Evolutionary conservation across 2,329 filamentous ascomycete species (phyloP).

Genomic region (Alternaria metachromatica): DNA sequence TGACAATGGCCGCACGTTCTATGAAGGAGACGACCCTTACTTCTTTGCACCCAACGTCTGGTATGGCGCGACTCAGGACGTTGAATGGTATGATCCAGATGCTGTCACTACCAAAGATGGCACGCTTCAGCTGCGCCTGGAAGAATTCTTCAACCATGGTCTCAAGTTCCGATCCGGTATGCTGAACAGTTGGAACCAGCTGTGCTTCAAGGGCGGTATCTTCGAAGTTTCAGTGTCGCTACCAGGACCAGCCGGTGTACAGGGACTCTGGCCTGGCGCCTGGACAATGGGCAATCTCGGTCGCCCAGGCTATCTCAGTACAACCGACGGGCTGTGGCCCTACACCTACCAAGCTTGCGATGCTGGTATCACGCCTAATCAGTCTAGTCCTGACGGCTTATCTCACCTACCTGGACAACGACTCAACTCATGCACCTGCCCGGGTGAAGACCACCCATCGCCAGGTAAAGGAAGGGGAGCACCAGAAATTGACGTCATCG

Average conservation of each 20-base stretch:
- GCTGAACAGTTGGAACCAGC: slow-evolving; percentile 61
- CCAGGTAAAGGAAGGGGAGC: slow-evolving; percentile 57
- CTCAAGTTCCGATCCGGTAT: slow-evolving; percentile 59
- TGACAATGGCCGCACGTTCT: slow-evolving; percentile 60
- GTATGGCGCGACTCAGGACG: slow-evolving; percentile 61
- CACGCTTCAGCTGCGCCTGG: slow-evolving; percentile 55
- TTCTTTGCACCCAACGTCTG: slow-evolving; percentile 61
- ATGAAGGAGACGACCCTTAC: slow-evolving; percentile 64
- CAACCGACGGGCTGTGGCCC: slow-evolving; percentile 63
- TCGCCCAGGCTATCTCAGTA: slow-evolving; percentile 59
- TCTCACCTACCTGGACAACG: slow-evolving; percentile 55
- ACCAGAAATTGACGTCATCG: slow-evolving; percentile 58
- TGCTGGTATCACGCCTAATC: slow-evolving; percentile 58
- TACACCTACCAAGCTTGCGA: slow-evolving; percentile 62
- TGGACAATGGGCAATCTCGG: slow-evolving; percentile 64
- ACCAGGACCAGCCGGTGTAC: slow-evolving; percentile 57
- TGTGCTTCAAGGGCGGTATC: slow-evolving; percentile 63
- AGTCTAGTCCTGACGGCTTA: slow-evolving; percentile 53
- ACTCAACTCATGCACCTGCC: slow-evolving; percentile 54
- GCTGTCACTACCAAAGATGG: slow-evolving; percentile 59
- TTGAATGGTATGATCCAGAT: slow-evolving; percentile 62
- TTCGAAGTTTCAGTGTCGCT: slow-evolving; percentile 61
- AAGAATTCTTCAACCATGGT: slow-evolving; percentile 55
- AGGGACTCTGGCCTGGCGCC: slow-evolving; percentile 60
- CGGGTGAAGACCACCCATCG: slow-evolving; percentile 55